phyloP scores from a whole-genome alignment of 345 rosid species.

The Moringa oleifera region DNA sequence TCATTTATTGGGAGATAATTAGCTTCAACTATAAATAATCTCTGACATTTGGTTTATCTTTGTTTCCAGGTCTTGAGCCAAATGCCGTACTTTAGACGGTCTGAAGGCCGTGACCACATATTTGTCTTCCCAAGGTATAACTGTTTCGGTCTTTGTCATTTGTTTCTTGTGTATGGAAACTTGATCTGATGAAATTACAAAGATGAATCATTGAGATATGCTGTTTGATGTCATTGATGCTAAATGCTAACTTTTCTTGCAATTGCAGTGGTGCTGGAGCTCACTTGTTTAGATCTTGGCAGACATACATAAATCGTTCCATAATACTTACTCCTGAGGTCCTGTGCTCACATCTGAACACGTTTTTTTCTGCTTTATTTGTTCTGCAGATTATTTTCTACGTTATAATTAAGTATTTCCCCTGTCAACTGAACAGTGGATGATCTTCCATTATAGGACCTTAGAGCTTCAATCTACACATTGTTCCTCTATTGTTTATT shows the following conservation, averaged over 20 bases:
- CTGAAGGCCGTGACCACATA: slow-evolving; percentile 94
- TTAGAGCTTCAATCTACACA: too few species aligned
- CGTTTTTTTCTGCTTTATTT: slow-evolving; percentile 1
- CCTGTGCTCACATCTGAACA: neutral
- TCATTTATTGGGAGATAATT: slow-evolving; percentile 4
- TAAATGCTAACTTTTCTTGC: slow-evolving; percentile 1
- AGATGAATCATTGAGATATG: neutral
- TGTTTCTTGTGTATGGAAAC: neutral
- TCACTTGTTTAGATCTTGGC: slow-evolving; percentile 80
- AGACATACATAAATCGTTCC: slow-evolving; percentile 64
- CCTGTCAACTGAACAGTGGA: too few species aligned
- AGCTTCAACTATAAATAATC: neutral
- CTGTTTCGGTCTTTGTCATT: neutral
- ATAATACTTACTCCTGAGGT: slow-evolving; percentile 87
- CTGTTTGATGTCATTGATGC: slow-evolving; percentile 13
- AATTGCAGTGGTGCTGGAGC: slow-evolving; percentile 62
- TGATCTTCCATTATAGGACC: too few species aligned
- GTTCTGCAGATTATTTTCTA: neutral
- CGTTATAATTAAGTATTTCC: neutral
- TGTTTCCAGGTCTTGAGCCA: slow-evolving; percentile 66
- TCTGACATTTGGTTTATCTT: neutral
- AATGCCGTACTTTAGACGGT: slow-evolving; percentile 87
- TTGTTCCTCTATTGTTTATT: too few species aligned
- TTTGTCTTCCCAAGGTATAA: slow-evolving; percentile 89
- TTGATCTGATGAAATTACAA: slow-evolving; percentile 1